Evolutionary conservation across 805 yeast genomes (phyloP).

Genomic region (Cyberlindnera bimundalis): DNA sequence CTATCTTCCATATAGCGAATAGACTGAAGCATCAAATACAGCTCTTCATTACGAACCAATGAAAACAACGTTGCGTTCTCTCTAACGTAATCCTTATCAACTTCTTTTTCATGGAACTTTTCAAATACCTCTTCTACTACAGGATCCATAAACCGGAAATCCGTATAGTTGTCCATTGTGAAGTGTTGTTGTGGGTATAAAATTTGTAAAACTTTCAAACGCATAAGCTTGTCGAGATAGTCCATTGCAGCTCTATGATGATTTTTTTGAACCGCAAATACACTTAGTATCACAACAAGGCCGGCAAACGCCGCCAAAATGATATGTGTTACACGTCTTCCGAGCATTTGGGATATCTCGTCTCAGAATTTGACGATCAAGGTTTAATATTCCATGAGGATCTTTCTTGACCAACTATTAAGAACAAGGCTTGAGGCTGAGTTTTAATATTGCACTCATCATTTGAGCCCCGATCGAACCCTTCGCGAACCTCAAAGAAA

Average conservation of each 20-base stretch:
- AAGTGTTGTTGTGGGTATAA: constrained; percentile 25
- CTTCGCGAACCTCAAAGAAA: no score
- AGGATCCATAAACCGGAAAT: constrained; percentile 19
- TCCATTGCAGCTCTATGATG: constrained; percentile 23
- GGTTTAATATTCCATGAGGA: no score
- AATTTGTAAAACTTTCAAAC: constrained; percentile 22
- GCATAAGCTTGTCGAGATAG: constrained; percentile 19
- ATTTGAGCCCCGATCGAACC: no score
- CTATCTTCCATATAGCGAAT: constrained; percentile 62
- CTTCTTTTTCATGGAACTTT: constrained; percentile 11
- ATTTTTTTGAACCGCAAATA: constrained; percentile 15
- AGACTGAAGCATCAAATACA: constrained; percentile 53
- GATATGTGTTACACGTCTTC: constrained; percentile 2
- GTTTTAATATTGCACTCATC: no score
- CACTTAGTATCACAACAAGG: constrained; percentile 6
- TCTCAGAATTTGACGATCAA: no score
- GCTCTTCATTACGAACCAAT: constrained; percentile 65
- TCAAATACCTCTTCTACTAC: constrained; percentile 6
- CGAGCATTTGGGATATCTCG: constrained; percentile 7
- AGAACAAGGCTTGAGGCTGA: no score
- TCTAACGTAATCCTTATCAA: constrained; percentile 29
- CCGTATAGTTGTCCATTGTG: constrained; percentile 22
- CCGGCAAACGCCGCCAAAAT: not conserved
- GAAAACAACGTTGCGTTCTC: constrained; percentile 68
- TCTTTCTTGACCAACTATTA: no score